Evolutionary conservation across 169 alveolate species (phyloP).

Genomic region (Prorocentrum cordatum): DNA sequence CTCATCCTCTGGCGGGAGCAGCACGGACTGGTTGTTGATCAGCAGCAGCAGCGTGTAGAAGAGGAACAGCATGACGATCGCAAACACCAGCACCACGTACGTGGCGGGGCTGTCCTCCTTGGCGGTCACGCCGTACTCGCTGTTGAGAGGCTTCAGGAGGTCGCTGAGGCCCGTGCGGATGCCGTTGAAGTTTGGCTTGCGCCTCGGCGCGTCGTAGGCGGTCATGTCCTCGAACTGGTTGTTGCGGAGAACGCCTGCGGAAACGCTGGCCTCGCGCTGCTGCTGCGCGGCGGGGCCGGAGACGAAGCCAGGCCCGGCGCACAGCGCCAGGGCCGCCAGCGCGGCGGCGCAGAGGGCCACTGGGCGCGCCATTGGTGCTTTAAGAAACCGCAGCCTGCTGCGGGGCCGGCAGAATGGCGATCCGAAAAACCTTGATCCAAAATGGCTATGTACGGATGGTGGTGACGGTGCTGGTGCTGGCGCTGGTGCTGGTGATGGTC

Average conservation of each 20-base stretch:
- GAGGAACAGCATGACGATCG: conserved; percentile 18
- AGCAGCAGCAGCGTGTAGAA: conserved; percentile 39
- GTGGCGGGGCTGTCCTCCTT: conserved; percentile 22
- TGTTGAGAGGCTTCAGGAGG: conserved; percentile 33
- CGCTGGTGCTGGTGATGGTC: neutral
- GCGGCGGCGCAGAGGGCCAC: no score
- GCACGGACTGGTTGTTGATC: conserved; percentile 52
- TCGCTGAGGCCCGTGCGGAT: conserved; percentile 10
- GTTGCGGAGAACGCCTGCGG: no score
- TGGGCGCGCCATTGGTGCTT: no score
- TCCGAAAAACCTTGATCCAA: no score
- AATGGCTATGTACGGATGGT: neutral
- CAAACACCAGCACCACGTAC: neutral
- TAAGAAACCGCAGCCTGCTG: no score
- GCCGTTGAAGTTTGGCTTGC: neutral
- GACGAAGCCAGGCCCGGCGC: neutral
- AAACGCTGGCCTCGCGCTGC: no score
- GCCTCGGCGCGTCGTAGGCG: neutral
- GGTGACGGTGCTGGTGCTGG: neutral
- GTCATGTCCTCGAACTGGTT: no score
- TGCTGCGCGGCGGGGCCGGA: no score
- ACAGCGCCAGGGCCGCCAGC: neutral
- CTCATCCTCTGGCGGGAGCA: conserved; percentile 63
- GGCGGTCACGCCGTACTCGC: conserved; percentile 8
- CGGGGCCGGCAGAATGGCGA: no score